Evolutionary conservation across 2,329 filamentous ascomycete genomes (phyloP).

Genomic region (Cladorrhinum sp.): DNA sequence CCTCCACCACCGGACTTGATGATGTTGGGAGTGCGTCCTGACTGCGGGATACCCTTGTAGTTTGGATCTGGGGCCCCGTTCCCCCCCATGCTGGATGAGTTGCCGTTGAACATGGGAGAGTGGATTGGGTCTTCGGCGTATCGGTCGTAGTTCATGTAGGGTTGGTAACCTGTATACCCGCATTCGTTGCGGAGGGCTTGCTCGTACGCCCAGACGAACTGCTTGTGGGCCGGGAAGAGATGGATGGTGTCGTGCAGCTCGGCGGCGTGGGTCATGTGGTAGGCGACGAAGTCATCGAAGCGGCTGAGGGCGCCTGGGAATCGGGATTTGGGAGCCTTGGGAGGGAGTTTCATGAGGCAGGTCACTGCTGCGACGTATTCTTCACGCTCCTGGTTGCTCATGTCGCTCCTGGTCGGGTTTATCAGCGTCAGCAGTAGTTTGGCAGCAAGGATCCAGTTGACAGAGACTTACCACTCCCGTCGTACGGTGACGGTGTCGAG

Average conservation of each 20-base stretch:
- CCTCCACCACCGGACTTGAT: conserved; percentile 50
- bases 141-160: conserved; percentile 52
- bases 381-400: conserved; percentile 23
- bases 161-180: conserved; percentile 35
- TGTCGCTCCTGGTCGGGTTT: conserved; percentile 25
- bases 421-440: not conserved
- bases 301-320: conserved; percentile 30
- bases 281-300: conserved; percentile 36
- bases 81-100: conserved; percentile 47
- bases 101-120: conserved; percentile 54
- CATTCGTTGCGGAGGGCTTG: conserved; percentile 35
- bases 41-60: conserved; percentile 30
- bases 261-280: conserved; percentile 31
- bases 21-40: conserved; percentile 36
- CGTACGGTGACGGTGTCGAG: conserved; percentile 29
- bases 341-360: conserved; percentile 31
- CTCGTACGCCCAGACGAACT: conserved; percentile 33
- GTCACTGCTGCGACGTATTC: conserved; percentile 29
- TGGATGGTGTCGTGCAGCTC: conserved; percentile 28
- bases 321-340: conserved; percentile 22
- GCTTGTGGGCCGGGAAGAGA: conserved; percentile 33
- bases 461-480: conserved; percentile 27
- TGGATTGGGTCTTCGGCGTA: conserved; percentile 45
- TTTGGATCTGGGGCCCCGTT: conserved; percentile 37
- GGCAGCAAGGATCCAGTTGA: not conserved